Evolutionary conservation across 768 basidiomycete species (phyloP).

Genomic region (Lactifluus volemus): DNA sequence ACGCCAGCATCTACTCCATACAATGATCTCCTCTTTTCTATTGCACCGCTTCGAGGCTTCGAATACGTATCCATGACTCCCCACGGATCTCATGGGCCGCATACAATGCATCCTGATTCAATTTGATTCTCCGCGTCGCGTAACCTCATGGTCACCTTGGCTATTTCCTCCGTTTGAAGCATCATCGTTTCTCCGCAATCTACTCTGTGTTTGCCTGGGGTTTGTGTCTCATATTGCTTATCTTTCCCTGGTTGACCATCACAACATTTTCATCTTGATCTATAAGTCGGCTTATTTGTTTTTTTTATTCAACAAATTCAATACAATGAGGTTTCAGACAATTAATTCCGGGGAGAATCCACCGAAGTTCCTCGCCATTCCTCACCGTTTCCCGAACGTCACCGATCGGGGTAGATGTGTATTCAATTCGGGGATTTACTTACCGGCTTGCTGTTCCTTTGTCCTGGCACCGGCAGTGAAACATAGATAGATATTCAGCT

Average conservation of each 20-base stretch:
- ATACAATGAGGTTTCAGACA: not conserved
- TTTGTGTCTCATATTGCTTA: not conserved
- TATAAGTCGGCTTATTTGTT: too few relatives aligned
- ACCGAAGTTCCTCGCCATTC: not conserved
- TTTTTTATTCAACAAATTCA: too few relatives aligned
- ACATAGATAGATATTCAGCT: not conserved
- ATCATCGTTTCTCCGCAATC: not conserved
- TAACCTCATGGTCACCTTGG: not conserved
- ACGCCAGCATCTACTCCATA: too few relatives aligned
- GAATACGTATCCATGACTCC: not conserved
- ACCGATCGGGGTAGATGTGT: not conserved
- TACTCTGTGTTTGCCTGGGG: not conserved
- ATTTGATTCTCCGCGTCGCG: not conserved
- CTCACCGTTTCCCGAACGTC: not conserved
- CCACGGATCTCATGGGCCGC: not conserved
- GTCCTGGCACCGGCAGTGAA: not conserved
- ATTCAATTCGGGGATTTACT: not conserved
- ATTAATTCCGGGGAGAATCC: not conserved
- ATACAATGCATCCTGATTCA: not conserved
- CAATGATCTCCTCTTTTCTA: too few relatives aligned
- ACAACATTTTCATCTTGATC: too few relatives aligned
- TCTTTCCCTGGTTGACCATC: not conserved
- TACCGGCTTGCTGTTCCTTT: not conserved
- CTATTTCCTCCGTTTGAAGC: not conserved
- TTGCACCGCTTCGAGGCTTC: not conserved